Evolutionary conservation across 2,329 filamentous ascomycete species (phyloP).

Genomic region (Penicillium janthinellum): DNA sequence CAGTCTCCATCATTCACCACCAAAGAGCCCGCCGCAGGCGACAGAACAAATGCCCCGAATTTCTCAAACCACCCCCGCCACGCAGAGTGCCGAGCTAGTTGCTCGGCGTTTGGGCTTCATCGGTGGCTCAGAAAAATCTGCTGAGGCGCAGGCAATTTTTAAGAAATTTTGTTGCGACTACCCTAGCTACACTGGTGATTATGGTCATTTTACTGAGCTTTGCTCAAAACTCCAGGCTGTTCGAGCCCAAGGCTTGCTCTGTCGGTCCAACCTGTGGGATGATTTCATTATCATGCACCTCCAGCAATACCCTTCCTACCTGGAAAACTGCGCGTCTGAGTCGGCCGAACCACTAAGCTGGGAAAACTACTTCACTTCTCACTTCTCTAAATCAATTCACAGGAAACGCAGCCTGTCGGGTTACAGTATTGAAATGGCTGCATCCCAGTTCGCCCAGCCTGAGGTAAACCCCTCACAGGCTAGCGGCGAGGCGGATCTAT

Average conservation of each 20-base stretch:
- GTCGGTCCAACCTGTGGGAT: slow-evolving; percentile 47
- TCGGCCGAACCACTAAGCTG: slow-evolving; percentile 35
- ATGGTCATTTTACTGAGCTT: slow-evolving; percentile 42
- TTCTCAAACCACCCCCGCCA: not conserved
- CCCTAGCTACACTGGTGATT: slow-evolving; percentile 41
- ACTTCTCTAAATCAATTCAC: slow-evolving; percentile 35
- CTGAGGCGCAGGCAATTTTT: slow-evolving; percentile 34
- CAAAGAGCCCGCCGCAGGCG: slow-evolving; percentile 5
- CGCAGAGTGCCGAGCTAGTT: slow-evolving; percentile 18
- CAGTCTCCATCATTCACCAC: slow-evolving; percentile 14
- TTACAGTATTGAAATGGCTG: slow-evolving; percentile 32
- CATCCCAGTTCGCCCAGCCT: slow-evolving; percentile 26
- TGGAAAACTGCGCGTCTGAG: slow-evolving; percentile 27
- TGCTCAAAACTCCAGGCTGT: slow-evolving; percentile 41
- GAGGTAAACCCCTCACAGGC: slow-evolving; percentile 3
- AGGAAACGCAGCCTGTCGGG: slow-evolving; percentile 42
- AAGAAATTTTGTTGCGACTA: slow-evolving; percentile 45
- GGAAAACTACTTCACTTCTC: slow-evolving; percentile 41
- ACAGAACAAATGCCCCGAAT: not conserved
- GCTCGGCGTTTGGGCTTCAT: slow-evolving; percentile 28
- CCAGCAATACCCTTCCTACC: slow-evolving; percentile 41
- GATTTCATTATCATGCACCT: slow-evolving; percentile 49
- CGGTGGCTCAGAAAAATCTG: slow-evolving; percentile 18
- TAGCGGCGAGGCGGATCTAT: not conserved
- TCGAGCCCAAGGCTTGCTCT: slow-evolving; percentile 31